Conservation (phyloP, 2,329 filamentous ascomycete genomes). For the Stagonosporopsis chrysanthemi region DNA sequence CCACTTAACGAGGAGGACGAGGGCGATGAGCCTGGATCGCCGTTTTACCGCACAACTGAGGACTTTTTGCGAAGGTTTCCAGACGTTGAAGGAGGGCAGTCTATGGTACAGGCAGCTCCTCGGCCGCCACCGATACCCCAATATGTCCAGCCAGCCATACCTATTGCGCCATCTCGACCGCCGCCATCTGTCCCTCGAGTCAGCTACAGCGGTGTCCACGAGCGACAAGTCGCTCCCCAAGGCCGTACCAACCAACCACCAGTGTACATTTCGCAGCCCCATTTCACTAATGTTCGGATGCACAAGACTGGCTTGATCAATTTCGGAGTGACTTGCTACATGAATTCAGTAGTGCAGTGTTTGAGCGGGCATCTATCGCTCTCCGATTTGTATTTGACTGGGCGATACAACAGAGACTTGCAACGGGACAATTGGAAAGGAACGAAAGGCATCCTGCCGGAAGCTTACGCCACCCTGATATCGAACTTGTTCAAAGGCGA, state of each 20-base stretch:
- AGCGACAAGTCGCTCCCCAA: conserved; percentile 55
- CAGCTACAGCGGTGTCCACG: conserved; percentile 83
- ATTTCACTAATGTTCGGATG: conserved; percentile 56
- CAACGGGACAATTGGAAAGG: conserved; percentile 69
- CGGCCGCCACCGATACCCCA: conserved; percentile 51
- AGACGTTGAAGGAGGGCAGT: conserved; percentile 66
- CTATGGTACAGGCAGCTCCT: conserved; percentile 59
- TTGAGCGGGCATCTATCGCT: conserved; percentile 74
- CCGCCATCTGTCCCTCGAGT: conserved; percentile 63
- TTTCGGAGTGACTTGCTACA: conserved; percentile 85
- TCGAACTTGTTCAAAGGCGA: conserved; percentile 70
- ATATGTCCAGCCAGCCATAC: conserved; percentile 62
- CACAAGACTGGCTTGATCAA: conserved; percentile 80
- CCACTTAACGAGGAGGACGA: conserved; percentile 36
- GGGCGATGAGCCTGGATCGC: conserved; percentile 36
- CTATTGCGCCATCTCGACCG: conserved; percentile 66
- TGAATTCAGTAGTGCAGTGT: conserved; percentile 88
- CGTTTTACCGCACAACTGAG: conserved; percentile 72
- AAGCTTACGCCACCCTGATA: conserved; percentile 67
- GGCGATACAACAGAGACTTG: conserved; percentile 66
- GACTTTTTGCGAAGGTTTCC: conserved; percentile 87
- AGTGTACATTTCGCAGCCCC: conserved; percentile 56
- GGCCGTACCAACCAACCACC: conserved; percentile 49
- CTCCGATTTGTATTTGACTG: conserved; percentile 70
- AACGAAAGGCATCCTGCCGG: conserved; percentile 68